Base-by-base conservation (phyloP, 148 eudicot species). In the Dianthus caryophyllus region DNA sequence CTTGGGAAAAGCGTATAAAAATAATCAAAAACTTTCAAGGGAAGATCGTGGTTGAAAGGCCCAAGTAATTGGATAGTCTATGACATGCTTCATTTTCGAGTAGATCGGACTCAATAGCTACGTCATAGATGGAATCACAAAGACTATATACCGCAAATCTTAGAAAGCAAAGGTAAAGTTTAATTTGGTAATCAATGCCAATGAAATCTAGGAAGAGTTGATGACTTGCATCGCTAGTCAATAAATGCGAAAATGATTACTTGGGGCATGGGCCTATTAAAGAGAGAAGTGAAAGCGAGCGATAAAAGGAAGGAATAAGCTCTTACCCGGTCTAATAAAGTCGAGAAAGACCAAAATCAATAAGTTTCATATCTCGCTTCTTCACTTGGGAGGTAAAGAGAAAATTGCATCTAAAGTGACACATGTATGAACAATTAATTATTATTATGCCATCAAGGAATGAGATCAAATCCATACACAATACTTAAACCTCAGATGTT, bases 341-440 rank as follows among this genome's bases (percentile, higher is more conserved):
- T 86, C 90, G n/a, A 21, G 90, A 86, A 70, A 86, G 90, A 53
- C 90, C 90, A 70, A 86, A 86, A 81, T 86, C 90, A 71, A 86
- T 86, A 9, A 86, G 90, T 76, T 74, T 83, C 90, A 86, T 86
- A 66, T 84, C 84, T 58, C 87, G 82, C 41, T 86, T 83, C 73
- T 86, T 87, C 67, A 65, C 74, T 74, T 63, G 73, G 71, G 90
- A 81, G 14, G 85, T 75, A 73, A 86, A 86, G 64, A 86, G 85
- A 63, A 86, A 86, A 79, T 86, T 86, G 87, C 38, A 50, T 61
- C 52, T 67, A 38, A 66, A 25, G 65, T 13, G 29, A 24, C 22
- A 13, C 29, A 38, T 57, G 48, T 57, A 17, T 62, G 27, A 12
- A 61, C 26, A 58, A 41, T 63, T n/a, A 51, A 38, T 30, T 11